Percentiles rank a stretch among this genome's conserved stretches.
Evolutionary conservation across 2,329 filamentous ascomycete genomes (phyloP).

Genomic region (Ceratocystis lukuohia): DNA sequence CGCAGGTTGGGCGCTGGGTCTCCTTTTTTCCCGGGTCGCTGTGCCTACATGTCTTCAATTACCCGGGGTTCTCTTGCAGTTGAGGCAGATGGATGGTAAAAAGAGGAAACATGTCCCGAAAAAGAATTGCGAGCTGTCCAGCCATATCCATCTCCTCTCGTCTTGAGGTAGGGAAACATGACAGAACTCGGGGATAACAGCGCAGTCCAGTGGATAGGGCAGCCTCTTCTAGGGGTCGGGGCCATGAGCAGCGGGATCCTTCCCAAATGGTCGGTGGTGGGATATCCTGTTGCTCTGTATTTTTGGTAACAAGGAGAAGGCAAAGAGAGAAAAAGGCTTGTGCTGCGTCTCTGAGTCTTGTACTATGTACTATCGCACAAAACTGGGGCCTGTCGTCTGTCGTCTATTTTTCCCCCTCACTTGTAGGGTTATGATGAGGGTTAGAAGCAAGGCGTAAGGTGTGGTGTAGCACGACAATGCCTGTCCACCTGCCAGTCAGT

Average conservation of each 20-base stretch:
- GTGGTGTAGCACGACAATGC: too few relatives aligned
- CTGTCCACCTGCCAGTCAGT: not conserved
- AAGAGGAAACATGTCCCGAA: not conserved
- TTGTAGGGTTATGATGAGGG: too few relatives aligned
- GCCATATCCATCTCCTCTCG: not conserved
- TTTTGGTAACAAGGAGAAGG: not conserved
- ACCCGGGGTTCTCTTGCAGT: not conserved
- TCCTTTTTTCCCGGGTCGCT: not conserved
- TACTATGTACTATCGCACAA: too few relatives aligned
- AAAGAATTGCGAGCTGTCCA: not conserved
- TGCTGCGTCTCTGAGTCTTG: too few relatives aligned
- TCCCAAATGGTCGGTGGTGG: not conserved
- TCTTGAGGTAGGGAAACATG: too few relatives aligned
- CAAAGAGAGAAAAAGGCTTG: too few relatives aligned
- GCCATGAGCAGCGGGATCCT: constrained; percentile 1
- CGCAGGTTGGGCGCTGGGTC: not conserved
- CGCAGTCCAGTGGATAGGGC: too few relatives aligned
- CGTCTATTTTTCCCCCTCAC: too few relatives aligned
- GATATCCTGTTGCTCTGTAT: not conserved
- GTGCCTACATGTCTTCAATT: not conserved
- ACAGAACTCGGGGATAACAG: too few relatives aligned
- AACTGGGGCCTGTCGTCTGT: too few relatives aligned
- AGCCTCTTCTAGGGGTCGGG: not conserved
- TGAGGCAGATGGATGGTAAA: not conserved
- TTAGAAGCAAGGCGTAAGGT: too few relatives aligned